Percentiles rank a stretch among this genome's conserved stretches.
phyloP scores from a whole-genome alignment of 768 basidiomycete genomes.

The Rhizopogon vesiculosus region DNA sequence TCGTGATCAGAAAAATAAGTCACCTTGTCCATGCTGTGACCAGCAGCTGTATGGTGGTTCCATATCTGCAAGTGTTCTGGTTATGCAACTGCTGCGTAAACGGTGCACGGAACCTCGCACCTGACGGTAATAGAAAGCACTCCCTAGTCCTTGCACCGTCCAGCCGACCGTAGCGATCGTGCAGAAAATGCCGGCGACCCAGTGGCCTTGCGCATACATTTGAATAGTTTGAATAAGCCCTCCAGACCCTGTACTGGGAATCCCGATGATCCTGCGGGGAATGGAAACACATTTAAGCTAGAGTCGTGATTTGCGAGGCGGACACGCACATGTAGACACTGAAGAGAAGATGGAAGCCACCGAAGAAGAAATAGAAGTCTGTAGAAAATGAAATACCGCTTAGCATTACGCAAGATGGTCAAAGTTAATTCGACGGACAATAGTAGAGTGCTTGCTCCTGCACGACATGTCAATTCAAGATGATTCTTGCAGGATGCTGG shows the following conservation, averaged over 20 bases:
- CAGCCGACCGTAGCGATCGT: constrained; percentile 82
- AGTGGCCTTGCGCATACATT: constrained; percentile 64
- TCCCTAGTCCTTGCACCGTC: constrained; percentile 81
- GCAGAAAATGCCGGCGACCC: constrained; percentile 80
- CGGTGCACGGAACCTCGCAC: constrained; percentile 32
- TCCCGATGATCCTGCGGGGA: constrained; percentile 77
- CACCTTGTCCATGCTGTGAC: constrained; percentile 86
- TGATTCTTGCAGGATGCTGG: constrained; percentile 17
- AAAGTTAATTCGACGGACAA: constrained; percentile 50
- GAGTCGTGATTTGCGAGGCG: constrained; percentile 9
- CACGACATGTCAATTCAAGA: constrained; percentile 14
- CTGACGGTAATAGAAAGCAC: constrained; percentile 75
- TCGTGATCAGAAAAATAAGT: background rate
- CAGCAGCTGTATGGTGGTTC: constrained; percentile 73
- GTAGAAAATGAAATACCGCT: constrained; percentile 8
- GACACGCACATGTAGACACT: constrained; percentile 80
- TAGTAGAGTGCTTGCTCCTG: constrained; percentile 94
- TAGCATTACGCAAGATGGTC: constrained; percentile 13
- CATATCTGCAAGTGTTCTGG: constrained; percentile 51
- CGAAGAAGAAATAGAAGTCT: constrained; percentile 98
- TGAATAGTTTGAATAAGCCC: constrained; percentile 92
- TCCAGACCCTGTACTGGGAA: constrained; percentile 93
- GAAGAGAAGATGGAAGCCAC: constrained; percentile 91
- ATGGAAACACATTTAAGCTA: constrained; percentile 19
- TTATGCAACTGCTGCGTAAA: constrained; percentile 9